Evolutionary conservation across 2,329 filamentous ascomycete species (phyloP).

Genomic region (Colletotrichum sp.): DNA sequence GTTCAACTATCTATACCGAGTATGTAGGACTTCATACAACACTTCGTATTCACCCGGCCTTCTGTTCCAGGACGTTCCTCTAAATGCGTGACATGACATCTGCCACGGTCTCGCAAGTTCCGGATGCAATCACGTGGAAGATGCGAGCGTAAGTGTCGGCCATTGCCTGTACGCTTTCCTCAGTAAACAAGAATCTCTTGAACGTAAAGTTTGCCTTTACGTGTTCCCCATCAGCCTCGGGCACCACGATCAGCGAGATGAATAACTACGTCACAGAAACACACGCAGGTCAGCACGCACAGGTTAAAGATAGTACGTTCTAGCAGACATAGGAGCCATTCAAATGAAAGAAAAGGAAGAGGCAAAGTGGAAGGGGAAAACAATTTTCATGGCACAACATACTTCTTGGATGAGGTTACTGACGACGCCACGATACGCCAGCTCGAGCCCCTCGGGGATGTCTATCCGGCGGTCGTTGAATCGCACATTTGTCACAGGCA

Average conservation of each 20-base stretch:
- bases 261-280: not conserved
- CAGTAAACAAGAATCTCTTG: not conserved
- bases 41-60: not conserved
- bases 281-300: not conserved
- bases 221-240: not conserved
- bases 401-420: not conserved
- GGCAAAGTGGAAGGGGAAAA: not conserved
- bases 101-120: not conserved
- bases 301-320: not conserved
- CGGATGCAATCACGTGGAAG: not conserved
- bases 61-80: not conserved
- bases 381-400: not conserved
- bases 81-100: not conserved
- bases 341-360: not conserved
- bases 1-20: not conserved
- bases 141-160: not conserved
- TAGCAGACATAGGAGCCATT: accelerated
- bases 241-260: not conserved
- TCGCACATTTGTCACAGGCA: not conserved
- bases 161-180: not conserved
- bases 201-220: not conserved
- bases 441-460: not conserved
- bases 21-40: not conserved
- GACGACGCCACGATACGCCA: not conserved
- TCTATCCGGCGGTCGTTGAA: not conserved